Percentiles rank a stretch among this genome's conserved stretches.
These are phyloP conservation scores for Ophiostoma perfectum DNA, from an alignment of 2,329 filamentous ascomycete species.

Conservation along the genomic window DNA sequence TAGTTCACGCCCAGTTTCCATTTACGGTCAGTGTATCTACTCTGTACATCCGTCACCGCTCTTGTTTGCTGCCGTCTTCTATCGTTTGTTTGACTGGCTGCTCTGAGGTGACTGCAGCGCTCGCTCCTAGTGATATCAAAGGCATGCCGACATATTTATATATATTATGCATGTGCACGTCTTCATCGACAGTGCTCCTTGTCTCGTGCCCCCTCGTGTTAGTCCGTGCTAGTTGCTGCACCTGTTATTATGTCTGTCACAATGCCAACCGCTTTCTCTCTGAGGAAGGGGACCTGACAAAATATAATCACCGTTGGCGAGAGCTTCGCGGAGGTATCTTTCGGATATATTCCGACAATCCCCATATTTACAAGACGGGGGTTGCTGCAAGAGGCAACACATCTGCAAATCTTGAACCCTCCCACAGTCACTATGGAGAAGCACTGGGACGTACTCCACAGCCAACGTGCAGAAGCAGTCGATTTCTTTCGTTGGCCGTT, in stretches of 20 bases:
- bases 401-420: too few species aligned
- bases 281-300: not conserved
- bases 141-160: not conserved
- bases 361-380: too few species aligned
- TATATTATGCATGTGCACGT: not conserved
- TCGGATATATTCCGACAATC: too few species aligned
- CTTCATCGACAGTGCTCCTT: not conserved
- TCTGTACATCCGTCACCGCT: slow-evolving; percentile 2
- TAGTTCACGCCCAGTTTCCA: not conserved
- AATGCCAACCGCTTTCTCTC: not conserved
- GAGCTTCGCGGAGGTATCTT: not conserved
- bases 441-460: too few species aligned
- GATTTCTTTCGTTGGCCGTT: not conserved
- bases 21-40: not conserved
- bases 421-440: too few species aligned
- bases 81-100: not conserved
- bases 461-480: too few species aligned
- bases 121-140: not conserved
- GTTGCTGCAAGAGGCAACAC: too few species aligned
- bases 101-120: not conserved
- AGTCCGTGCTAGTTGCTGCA: not conserved
- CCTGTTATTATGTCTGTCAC: not conserved
- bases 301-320: not conserved
- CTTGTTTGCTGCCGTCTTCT: not conserved
- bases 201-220: too few species aligned